These are phyloP conservation scores for Fusarium metavorans DNA, from an alignment of 2,329 filamentous ascomycete genomes.

Conservation along the genomic window DNA sequence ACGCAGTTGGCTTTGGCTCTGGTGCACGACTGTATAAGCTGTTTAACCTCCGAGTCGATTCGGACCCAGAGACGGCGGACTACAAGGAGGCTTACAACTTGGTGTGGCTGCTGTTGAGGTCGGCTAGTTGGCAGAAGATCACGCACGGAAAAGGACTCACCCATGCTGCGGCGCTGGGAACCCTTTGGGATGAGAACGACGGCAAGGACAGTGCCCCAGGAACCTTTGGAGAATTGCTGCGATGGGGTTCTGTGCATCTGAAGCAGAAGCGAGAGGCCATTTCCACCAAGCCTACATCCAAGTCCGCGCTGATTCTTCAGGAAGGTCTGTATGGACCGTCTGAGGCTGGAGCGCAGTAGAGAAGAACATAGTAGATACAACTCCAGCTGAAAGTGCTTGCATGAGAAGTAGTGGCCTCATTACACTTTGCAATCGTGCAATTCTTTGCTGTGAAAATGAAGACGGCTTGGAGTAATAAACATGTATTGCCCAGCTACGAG, in stretches of 20 bases:
- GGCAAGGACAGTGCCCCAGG: constrained; percentile 17
- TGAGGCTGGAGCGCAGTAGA: not conserved
- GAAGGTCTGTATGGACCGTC: constrained; percentile 3
- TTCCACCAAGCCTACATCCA: constrained; percentile 1
- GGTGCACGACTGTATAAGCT: constrained; percentile 5
- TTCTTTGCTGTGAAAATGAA: not conserved
- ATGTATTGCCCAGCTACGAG: not conserved
- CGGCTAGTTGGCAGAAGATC: constrained; percentile 26
- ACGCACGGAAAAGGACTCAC: constrained; percentile 21
- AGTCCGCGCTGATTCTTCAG: constrained; percentile 5
- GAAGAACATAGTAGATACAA: not conserved
- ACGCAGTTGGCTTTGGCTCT: constrained; percentile 13
- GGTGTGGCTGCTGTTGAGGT: constrained; percentile 21
- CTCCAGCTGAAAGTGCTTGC: not conserved
- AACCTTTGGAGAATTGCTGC: constrained; percentile 22
- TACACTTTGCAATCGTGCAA: not conserved
- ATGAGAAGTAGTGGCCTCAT: not conserved
- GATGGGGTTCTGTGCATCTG: constrained; percentile 17
- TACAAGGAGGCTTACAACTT: constrained; percentile 24
- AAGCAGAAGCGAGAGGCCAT: constrained; percentile 16
- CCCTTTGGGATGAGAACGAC: constrained; percentile 26
- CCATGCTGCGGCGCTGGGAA: constrained; percentile 8
- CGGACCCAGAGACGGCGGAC: constrained; percentile 8
- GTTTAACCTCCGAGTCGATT: constrained; percentile 2
- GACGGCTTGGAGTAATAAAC: not conserved